Conservation (phyloP, 257 asterid species). For the Scutellaria baicalensis region DNA sequence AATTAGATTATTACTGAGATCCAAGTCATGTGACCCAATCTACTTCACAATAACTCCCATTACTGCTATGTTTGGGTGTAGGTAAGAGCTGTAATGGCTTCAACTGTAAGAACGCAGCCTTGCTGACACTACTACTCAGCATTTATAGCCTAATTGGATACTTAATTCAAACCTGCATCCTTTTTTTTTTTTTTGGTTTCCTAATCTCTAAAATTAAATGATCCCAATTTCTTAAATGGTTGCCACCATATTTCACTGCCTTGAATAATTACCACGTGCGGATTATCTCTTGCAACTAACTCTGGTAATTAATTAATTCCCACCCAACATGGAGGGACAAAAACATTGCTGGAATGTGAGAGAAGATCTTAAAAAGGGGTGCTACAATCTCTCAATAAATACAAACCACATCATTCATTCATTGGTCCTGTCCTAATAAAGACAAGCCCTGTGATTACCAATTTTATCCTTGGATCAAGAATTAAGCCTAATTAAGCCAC, state of each 20-base stretch:
- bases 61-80: conserved; percentile 29
- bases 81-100: conserved; percentile 41
- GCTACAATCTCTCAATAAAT: background rate
- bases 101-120: conserved; percentile 26
- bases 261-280: background rate
- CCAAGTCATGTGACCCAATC: conserved; percentile 34
- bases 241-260: background rate
- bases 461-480: background rate
- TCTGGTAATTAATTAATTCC: background rate
- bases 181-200: background rate
- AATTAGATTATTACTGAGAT: background rate
- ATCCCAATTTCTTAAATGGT: too few species aligned
- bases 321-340: conserved; percentile 2
- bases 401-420: conserved; percentile 1
- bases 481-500: background rate
- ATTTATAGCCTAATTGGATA: conserved; percentile 22
- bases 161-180: conserved; percentile 2
- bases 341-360: conserved; percentile 1
- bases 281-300: background rate
- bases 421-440: background rate
- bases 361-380: background rate
- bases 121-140: conserved; percentile 16
- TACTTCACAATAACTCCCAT: conserved; percentile 31
- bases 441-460: background rate
- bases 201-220: background rate